Base-by-base conservation (phyloP, 192 early-diverging fungal genomes). In the Backusella circina region DNA sequence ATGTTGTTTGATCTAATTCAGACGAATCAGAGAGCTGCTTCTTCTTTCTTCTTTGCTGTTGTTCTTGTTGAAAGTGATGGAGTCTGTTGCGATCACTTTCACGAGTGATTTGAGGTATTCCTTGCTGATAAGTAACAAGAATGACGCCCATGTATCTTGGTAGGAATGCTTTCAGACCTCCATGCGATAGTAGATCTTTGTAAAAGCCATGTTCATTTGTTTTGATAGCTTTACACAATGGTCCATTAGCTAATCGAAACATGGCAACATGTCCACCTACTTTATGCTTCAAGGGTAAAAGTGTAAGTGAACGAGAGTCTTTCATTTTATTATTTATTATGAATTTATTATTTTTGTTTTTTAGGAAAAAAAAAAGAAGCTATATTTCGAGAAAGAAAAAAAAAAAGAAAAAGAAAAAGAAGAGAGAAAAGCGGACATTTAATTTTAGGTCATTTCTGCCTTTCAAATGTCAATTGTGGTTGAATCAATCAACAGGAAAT, bases 231-330 rank as follows among this genome's bases (percentile, higher is more conserved):
- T 73, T 73, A 64, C 72, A 73, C 12, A 73, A 37, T 18, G 72
- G 50, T 12, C 72, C 72, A 30, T 51, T 57, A 21, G 54, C 33
- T 39, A 73, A 38, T 31, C 72, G 30, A 28, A 73, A 73, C 72
- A 73, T 73, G 36, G 72, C 50, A 16, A 73, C 54, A 64, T 73
- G 72, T 39, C 72, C 72, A 21, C 72, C 72, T 57, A 47, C 72
- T n/a, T 57, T 51, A 37, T 73, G 50, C 36, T 51, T 73, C 18
- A 73, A 65, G 38, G 72, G 72, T 33, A 73, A 39, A 31, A 73
- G 57, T 23, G 72, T 73, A 35, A 65, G 51, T 23, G 51, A 26
- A 2, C 51, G n/a, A 21, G 35, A 36, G 8, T 38, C 67, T 1
- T 69, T 38, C 35, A 37, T 68, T n/a, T n/a, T n/a, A n/a, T n/a